phyloP scores from a whole-genome alignment of 371 early-diverging fungal genomes.

The Mucor circinelloides region DNA sequence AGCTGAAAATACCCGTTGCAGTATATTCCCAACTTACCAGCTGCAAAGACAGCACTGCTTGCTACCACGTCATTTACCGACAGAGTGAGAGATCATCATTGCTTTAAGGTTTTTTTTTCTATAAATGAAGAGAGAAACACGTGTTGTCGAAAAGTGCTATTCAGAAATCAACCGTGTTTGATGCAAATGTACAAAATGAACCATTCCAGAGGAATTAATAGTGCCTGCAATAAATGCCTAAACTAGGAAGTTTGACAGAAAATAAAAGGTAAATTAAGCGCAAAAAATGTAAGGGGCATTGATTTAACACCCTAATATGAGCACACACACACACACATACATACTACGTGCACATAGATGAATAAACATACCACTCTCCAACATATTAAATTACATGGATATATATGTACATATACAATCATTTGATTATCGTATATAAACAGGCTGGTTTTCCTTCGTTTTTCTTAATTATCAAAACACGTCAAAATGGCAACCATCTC shows the following conservation, averaged over 20 bases:
- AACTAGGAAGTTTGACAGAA: constrained; percentile 5
- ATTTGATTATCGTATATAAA: not conserved
- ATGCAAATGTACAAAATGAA: not conserved
- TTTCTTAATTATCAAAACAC: not conserved
- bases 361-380: not conserved
- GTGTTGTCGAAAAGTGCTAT: not conserved
- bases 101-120: not conserved
- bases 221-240: not conserved
- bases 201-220: constrained; percentile 3
- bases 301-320: not conserved
- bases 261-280: constrained; percentile 1
- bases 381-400: not conserved
- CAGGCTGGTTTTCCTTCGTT: not conserved
- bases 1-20: not conserved
- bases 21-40: not conserved
- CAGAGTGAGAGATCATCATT: not conserved
- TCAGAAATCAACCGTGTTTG: constrained; percentile 1
- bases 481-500: not conserved
- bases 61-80: too few relatives aligned
- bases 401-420: constrained; percentile 1
- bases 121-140: not conserved
- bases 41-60: not conserved
- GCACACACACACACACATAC: not conserved
- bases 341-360: not conserved
- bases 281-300: constrained; percentile 1